Base-by-base conservation (phyloP, 768 basidiomycete species). In the Mycena rosella region DNA sequence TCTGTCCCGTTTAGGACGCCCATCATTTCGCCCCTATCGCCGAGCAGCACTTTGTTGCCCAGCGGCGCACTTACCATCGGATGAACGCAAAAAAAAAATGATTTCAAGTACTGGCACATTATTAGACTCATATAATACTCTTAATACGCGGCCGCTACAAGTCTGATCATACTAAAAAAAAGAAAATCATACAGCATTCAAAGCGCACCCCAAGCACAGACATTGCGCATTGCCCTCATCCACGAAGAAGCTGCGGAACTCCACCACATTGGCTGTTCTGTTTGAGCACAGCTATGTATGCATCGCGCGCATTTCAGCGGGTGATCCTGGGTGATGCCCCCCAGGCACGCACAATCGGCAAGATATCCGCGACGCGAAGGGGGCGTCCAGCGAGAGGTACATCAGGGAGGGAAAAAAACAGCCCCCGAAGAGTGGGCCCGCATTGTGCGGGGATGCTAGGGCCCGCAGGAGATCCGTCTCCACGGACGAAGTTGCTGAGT, bases 341-440 rank as follows among this genome's bases (percentile, higher is more conserved):
- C 74, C 20, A 65, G 17, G 69, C 71, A 20, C 72, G 69, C 8
- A 65, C 73, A n/a, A 78, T 72, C 3, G 70, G 58, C 24, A 77
- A 61, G 0, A 76, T 61, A 29, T 75, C 70, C 14, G 26, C 42
- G 15, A 76, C 36, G 18, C 51, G 51, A 29, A 15, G 24, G 56
- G 64, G 18, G 59, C 44, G 18, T 76, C 72, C 26, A 77, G 42
- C 45, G 70, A 64, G 8, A 80, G 55, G 18, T 73, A 67, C 27
- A 72, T 73, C 24, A 80, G 59, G 11, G 73, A 71, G 3, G 78
- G 75, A 53, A 75, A 78, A 30, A 80, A 73, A 76, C 75, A 78
- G 38, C 60, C 71, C 3, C 66, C 71, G 11, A 63, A 47, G 13
- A 51, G 32, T 14, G 64, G 32, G 24, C 68, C 69, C 4, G 58